phyloP scores from a whole-genome alignment of 1,284 basidiomycete species.

The Leccinum brunneo-olivaceum region DNA sequence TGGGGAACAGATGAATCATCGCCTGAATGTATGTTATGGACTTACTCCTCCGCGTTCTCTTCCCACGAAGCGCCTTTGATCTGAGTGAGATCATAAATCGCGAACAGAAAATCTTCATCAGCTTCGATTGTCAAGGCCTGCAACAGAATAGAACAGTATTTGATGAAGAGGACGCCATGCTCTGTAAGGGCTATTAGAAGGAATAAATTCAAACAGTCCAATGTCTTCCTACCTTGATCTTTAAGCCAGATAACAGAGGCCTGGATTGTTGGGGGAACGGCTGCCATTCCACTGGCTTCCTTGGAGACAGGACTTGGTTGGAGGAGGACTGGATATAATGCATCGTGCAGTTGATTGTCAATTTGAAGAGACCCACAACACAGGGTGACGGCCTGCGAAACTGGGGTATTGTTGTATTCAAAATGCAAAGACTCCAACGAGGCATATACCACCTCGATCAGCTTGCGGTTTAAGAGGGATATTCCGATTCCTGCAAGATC shows the following conservation, averaged over 20 bases:
- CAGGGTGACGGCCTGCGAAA: constrained; percentile 77
- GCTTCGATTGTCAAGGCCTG: constrained; percentile 94
- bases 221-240: constrained; percentile 65
- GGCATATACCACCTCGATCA: constrained; percentile 89
- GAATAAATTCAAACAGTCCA: not conserved
- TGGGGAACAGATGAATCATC: constrained; percentile 11
- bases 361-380: constrained; percentile 91
- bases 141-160: constrained; percentile 92
- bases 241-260: constrained; percentile 86
- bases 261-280: constrained; percentile 85
- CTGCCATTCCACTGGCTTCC: constrained; percentile 72
- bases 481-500: constrained; percentile 90
- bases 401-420: constrained; percentile 79
- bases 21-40: constrained; percentile 6
- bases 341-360: constrained; percentile 97
- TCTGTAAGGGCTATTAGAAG: constrained; percentile 39
- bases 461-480: constrained; percentile 84
- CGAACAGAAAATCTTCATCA: constrained; percentile 95
- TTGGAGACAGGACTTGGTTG: constrained; percentile 91
- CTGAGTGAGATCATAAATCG: constrained; percentile 88
- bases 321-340: constrained; percentile 90
- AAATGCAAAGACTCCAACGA: constrained; percentile 78
- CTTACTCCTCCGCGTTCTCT: constrained; percentile 69
- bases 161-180: constrained; percentile 94
- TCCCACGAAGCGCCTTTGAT: constrained; percentile 90